Percentiles rank a stretch among this genome's conserved stretches.
Evolutionary conservation across 2,329 filamentous ascomycete species (phyloP).

Genomic region (Tolypocladium pustulatum): DNA sequence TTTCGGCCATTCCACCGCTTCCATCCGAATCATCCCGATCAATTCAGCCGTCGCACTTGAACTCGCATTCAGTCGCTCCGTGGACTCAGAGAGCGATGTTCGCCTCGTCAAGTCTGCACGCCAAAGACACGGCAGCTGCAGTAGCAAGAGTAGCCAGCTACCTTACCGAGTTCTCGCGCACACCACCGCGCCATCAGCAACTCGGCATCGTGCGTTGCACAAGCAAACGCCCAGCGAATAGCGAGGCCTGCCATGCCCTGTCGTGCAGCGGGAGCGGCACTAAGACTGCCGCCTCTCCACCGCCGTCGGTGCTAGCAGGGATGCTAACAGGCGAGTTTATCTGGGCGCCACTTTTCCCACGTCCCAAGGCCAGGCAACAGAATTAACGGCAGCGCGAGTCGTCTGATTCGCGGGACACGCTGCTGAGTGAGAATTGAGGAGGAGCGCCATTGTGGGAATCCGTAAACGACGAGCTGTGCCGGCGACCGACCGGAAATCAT

Average conservation of each 20-base stretch:
- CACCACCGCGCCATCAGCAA: background rate
- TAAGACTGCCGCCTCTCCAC: background rate
- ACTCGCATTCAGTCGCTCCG: background rate
- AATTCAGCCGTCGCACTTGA: background rate
- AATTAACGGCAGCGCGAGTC: constrained; percentile 3
- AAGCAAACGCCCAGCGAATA: background rate
- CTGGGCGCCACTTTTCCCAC: constrained; percentile 1
- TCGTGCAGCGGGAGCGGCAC: background rate
- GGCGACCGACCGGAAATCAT: background rate
- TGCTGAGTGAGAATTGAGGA: background rate
- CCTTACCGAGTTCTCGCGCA: too few species aligned
- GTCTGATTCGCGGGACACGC: background rate
- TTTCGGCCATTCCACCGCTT: background rate
- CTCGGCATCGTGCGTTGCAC: background rate
- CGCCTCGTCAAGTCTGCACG: background rate
- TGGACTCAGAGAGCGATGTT: background rate
- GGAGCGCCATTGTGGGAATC: background rate
- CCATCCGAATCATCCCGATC: background rate
- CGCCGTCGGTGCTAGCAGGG: background rate
- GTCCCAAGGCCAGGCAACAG: constrained; percentile 8
- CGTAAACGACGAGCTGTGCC: background rate
- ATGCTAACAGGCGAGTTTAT: constrained; percentile 1
- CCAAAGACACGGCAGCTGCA: background rate
- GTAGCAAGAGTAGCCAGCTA: too few species aligned
- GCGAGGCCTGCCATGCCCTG: background rate